Evolutionary conservation across 257 asterid species (phyloP), one percentile per base, ranked within the genome.

Genomic region (Solanum gandarillasii): DNA sequence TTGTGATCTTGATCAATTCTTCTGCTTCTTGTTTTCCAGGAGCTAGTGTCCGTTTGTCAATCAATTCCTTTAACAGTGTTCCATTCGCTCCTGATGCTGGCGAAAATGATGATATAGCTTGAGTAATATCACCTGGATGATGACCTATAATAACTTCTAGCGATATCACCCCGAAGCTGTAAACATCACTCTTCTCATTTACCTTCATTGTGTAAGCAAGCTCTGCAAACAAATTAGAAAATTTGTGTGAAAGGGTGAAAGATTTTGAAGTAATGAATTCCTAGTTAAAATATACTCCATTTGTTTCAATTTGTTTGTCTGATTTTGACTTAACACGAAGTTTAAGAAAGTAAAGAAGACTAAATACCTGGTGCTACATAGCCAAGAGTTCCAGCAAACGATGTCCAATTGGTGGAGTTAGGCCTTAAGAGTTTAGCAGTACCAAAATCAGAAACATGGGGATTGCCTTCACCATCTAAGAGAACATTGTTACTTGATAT

Each of bases 371-470:
- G 91, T 79, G 94, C 92, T 3, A 88, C 67, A 71, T 92, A 90
- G 29, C 94, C 94, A 68, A 71, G 90, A 9, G 94, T 90, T 16
- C 94, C 94, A 5, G 89, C 92, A 25, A 92, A 70, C 1, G 88
- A 75, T 16, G 91, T 92, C 89, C 88, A 83, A 35, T 92, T 85
- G 5, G 90, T 89, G 13, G 93, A 90, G 41, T 90, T 88, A 3
- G 73, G 75, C 68, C 58, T 86, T 84, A 89, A 62, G 71, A 89
- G 74, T 84, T 81, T 92, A 1, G 93, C 92, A 8, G 91, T 92
- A 46, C 94, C 94, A 86, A 92, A 90, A 60, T 92, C 94, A 25
- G 92, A 88, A 48, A 92, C 87, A 85, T 76, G 89, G 70, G 94
- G 91, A 27, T 89, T 89, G 9, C 70, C 84, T 76, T 90, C 91